phyloP scores from a whole-genome alignment of 345 rosid genomes.

The Eucalyptus pauciflora region DNA sequence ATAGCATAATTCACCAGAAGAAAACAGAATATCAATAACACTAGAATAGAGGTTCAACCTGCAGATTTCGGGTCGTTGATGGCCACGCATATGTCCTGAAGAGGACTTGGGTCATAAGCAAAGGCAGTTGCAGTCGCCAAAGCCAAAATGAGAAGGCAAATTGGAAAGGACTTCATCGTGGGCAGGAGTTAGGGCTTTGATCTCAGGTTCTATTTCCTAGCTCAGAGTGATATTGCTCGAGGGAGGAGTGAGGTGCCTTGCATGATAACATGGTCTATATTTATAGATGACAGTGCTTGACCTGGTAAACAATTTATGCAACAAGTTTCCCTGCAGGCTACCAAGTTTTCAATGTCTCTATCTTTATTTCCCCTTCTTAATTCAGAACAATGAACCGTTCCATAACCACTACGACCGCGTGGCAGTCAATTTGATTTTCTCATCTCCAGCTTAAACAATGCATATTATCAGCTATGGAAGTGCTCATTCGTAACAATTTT shows the following conservation, averaged over 20 bases:
- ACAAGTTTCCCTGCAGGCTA: neutral
- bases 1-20: neutral
- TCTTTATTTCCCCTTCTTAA: neutral
- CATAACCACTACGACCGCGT: neutral
- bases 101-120: constrained; percentile 12
- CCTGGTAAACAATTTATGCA: neutral
- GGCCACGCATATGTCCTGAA: constrained; percentile 20
- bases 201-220: neutral
- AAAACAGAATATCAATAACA: neutral
- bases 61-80: neutral
- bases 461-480: neutral
- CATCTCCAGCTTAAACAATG: neutral
- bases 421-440: neutral
- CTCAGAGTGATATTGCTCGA: neutral
- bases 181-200: neutral
- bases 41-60: neutral
- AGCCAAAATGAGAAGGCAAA: neutral
- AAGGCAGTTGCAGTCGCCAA: neutral
- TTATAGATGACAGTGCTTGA: neutral
- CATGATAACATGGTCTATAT: neutral
- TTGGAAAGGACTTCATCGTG: neutral
- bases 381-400: neutral
- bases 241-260: neutral
- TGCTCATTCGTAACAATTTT: neutral
- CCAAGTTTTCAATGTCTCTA: neutral